These are phyloP conservation scores for Clavispora santaluciae DNA, from an alignment of 805 yeast genomes.

Conservation along the genomic window DNA sequence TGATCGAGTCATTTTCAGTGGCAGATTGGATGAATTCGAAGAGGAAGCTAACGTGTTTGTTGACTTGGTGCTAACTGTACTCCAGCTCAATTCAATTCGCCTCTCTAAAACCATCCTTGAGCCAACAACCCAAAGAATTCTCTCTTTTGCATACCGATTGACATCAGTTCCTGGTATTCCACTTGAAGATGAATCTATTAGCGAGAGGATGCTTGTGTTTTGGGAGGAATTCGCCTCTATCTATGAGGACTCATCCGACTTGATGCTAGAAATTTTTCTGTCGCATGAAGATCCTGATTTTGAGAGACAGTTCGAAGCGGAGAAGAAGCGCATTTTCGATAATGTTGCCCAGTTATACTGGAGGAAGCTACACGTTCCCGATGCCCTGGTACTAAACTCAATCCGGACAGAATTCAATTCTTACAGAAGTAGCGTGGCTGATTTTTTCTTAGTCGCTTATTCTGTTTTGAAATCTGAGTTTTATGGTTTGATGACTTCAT, in stretches of 20 bases:
- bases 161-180: slow-evolving; percentile 57
- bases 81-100: slow-evolving; percentile 43
- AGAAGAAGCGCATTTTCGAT: slow-evolving; percentile 39
- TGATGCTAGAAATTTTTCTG: slow-evolving; percentile 17
- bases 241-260: slow-evolving; percentile 21
- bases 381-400: slow-evolving; percentile 24
- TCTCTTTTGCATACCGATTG: slow-evolving; percentile 47
- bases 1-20: slow-evolving; percentile 23
- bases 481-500: slow-evolving; percentile 39
- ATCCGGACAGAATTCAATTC: slow-evolving; percentile 53
- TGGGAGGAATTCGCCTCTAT: slow-evolving; percentile 67
- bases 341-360: slow-evolving; percentile 62
- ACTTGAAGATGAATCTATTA: slow-evolving; percentile 51
- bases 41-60: slow-evolving; percentile 41
- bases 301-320: slow-evolving; percentile 18
- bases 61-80: slow-evolving; percentile 40
- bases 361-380: slow-evolving; percentile 53
- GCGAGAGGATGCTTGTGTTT: slow-evolving; percentile 51
- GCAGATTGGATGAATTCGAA: slow-evolving; percentile 20
- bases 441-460: slow-evolving; percentile 68
- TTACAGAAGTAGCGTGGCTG: slow-evolving; percentile 72
- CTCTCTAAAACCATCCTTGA: slow-evolving; percentile 37
- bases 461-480: slow-evolving; percentile 56
- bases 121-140: slow-evolving; percentile 32
- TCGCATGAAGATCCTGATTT: slow-evolving; percentile 10